These are phyloP conservation scores for Phytophthora cryptogea DNA, from an alignment of 352 stramenopile species.

Conservation along the genomic window DNA sequence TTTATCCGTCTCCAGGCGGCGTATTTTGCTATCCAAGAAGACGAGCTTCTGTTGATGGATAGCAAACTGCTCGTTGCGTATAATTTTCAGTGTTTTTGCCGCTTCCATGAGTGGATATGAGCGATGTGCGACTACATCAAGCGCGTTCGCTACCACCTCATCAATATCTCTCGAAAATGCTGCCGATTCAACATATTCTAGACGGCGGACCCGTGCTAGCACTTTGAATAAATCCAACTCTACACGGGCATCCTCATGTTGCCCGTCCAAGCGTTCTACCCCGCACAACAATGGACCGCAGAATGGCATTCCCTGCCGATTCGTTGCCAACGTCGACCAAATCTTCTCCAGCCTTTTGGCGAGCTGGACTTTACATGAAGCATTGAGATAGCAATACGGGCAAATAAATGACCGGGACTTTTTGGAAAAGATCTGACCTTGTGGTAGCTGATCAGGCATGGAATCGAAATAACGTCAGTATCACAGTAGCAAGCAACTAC, in stretches of 20 bases:
- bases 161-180: slow-evolving; percentile 71
- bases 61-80: slow-evolving; percentile 76
- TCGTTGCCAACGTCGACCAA: slow-evolving; percentile 87
- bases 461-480: slow-evolving; percentile 10
- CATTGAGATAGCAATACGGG: slow-evolving; percentile 61
- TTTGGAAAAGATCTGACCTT: slow-evolving; percentile 67
- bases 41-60: slow-evolving; percentile 72
- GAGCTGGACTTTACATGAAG: slow-evolving; percentile 69
- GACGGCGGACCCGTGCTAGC: slow-evolving; percentile 67
- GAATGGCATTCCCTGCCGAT: slow-evolving; percentile 83
- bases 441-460: slow-evolving; percentile 49
- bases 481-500: neutral
- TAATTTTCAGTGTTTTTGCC: slow-evolving; percentile 70
- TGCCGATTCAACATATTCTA: slow-evolving; percentile 70
- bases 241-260: slow-evolving; percentile 21
- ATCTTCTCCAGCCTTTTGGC: slow-evolving; percentile 81
- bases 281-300: slow-evolving; percentile 75
- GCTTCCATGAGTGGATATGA: slow-evolving; percentile 72
- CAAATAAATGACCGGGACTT: slow-evolving; percentile 74
- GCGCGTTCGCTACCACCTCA: slow-evolving; percentile 62
- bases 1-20: slow-evolving; percentile 44
- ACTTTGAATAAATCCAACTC: slow-evolving; percentile 75
- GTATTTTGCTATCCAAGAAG: slow-evolving; percentile 66
- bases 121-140: slow-evolving; percentile 60
- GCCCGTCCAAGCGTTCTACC: slow-evolving; percentile 40